Base-by-base conservation (phyloP, 2,329 filamentous ascomycete species). In the Botrytis tulipae region DNA sequence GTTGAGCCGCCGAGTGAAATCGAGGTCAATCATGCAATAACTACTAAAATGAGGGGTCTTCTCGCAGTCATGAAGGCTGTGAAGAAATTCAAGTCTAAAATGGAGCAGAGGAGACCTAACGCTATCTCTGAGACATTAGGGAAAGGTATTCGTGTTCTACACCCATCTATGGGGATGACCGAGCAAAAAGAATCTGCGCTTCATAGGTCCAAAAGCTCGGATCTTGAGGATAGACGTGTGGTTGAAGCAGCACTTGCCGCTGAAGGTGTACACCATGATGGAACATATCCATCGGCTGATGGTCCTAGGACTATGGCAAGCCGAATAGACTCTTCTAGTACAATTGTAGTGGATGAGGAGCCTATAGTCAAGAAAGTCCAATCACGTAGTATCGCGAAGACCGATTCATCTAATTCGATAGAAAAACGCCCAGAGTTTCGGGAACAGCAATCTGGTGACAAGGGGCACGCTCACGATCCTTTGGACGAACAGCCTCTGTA, bases 11-110 rank as follows among this genome's bases (percentile, higher is more conserved):
- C 95, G 0, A 98, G 95, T 73, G 93, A 96, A 78, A 90, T 95
- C 73, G 96, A 99, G 83, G 89, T 98, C 80, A 94, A 94, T 78
- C 90, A 92, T 76, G 96, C 96, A 22, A 97, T 98, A 76, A 98
- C 96, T 4, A 89, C 89, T 37, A 97, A 94, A 80, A 94, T 98
- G 88, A 91, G 91, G 74, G 92, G 96, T 80, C 86, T 98, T 32
- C 42, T 62, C 16, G 54, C 46, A 18, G 76, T 94, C 91, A 92
- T 98, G 86, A 96, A 93, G 88, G 96, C 95, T 6, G 95, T 97
- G 59, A 91, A 92, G 76, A 93, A 92, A 73, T 98, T 98, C 85
- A 98, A 97, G 81, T 85, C 88, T 69, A 86, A 97, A 14, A 84
- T 96, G 44, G 85, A 88, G 76, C 84, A 86, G 73, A 87, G 86